These are phyloP conservation scores for Diplodia corticola DNA, from an alignment of 2,329 filamentous ascomycete species.

Conservation along the genomic window DNA sequence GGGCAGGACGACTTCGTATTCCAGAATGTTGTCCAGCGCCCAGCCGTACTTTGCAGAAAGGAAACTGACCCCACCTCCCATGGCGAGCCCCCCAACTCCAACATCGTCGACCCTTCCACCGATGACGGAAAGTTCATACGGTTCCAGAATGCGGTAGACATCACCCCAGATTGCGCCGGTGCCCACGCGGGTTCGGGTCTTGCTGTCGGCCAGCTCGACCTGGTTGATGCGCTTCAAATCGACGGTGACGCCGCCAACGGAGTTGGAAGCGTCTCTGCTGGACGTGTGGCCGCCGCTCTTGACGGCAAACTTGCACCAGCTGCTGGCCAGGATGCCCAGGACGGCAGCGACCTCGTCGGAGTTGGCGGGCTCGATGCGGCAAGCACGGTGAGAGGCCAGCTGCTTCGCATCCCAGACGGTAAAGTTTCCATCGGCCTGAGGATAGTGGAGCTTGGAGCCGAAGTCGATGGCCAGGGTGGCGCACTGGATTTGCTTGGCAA, in stretches of 20 bases:
- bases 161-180: conserved; percentile 9
- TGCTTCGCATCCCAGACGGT: conserved; percentile 8
- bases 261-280: conserved; percentile 29
- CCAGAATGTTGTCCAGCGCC: conserved; percentile 4
- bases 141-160: conserved; percentile 26
- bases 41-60: conserved; percentile 5
- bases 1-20: conserved; percentile 8
- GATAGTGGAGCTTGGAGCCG: conserved; percentile 3
- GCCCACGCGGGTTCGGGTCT: conserved; percentile 26
- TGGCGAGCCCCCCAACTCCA: conserved; percentile 23
- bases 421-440: neutral
- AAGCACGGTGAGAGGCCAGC: neutral
- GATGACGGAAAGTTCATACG: conserved; percentile 12
- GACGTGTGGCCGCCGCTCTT: conserved; percentile 36
- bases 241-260: conserved; percentile 35
- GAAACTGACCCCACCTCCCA: conserved; percentile 25
- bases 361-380: conserved; percentile 30
- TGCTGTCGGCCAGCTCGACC: neutral
- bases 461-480: conserved; percentile 4
- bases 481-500: neutral
- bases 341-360: conserved; percentile 33
- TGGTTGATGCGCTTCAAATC: conserved; percentile 32
- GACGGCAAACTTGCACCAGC: conserved; percentile 29
- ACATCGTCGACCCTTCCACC: conserved; percentile 24
- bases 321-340: conserved; percentile 30